Evolutionary conservation across 2,329 filamentous ascomycete genomes (phyloP).

Genomic region (Ascochyta rabiei): DNA sequence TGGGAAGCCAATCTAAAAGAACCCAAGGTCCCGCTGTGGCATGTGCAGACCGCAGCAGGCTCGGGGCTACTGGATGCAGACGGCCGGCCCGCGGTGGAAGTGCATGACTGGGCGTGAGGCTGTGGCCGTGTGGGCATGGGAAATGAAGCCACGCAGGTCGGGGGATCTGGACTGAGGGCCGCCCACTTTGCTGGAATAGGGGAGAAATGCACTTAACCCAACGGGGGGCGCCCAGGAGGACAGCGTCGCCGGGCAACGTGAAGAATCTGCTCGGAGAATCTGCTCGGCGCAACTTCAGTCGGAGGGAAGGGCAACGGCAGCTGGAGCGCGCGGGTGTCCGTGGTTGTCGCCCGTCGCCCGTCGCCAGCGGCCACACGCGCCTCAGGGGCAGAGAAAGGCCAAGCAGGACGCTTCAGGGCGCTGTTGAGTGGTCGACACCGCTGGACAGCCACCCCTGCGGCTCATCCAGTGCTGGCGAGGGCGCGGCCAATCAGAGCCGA

Average conservation of each 20-base stretch:
- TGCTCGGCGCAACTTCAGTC: conserved; percentile 1
- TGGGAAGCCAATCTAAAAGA: too few relatives aligned
- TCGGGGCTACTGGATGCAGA: conserved; percentile 22
- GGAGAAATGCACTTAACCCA: conserved; percentile 15
- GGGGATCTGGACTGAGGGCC: conserved; percentile 24
- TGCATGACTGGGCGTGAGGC: conserved; percentile 39
- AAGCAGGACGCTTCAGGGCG: conserved; percentile 20
- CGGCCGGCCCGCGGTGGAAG: conserved; percentile 22
- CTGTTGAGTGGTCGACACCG: conserved; percentile 21
- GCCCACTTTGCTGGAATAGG: conserved; percentile 23
- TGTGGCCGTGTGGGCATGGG: conserved; percentile 32
- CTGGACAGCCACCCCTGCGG: conserved; percentile 20
- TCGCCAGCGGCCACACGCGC: neutral
- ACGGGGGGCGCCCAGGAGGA: conserved; percentile 5
- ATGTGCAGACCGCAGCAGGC: conserved; percentile 10
- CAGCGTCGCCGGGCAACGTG: conserved; percentile 13
- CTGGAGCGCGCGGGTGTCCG: neutral
- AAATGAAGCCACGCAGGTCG: conserved; percentile 38
- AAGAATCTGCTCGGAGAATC: conserved; percentile 16
- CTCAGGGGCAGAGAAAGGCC: too few relatives aligned
- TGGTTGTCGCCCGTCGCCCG: conserved; percentile 2
- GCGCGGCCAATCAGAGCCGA: conserved; percentile 27
- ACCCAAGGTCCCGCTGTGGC: conserved; percentile 19
- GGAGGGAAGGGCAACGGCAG: conserved; percentile 12
- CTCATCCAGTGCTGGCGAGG: conserved; percentile 20